Conservation (phyloP, 768 basidiomycete species). For the Tulasnella calospora region DNA sequence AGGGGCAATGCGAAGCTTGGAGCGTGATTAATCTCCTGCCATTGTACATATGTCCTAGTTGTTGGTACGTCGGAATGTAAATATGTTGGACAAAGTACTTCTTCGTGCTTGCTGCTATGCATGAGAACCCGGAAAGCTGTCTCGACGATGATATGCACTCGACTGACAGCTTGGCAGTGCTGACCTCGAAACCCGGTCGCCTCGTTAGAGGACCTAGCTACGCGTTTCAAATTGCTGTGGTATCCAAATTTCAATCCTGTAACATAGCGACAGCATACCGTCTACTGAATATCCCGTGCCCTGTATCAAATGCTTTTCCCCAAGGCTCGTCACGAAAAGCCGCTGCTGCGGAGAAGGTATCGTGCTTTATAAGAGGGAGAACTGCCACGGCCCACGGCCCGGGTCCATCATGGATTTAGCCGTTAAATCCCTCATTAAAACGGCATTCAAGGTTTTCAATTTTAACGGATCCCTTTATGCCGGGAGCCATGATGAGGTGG, state of each 20-base stretch:
- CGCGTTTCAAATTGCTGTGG: background rate
- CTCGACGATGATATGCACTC: background rate
- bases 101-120: slow-evolving; percentile 37
- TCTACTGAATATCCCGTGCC: background rate
- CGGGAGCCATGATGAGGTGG: background rate
- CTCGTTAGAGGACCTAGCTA: background rate
- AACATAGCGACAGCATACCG: background rate
- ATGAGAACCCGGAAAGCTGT: background rate
- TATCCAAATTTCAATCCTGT: background rate
- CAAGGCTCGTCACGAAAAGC: background rate
- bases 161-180: background rate
- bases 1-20: background rate
- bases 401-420: background rate
- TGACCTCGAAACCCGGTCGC: background rate
- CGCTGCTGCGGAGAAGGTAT: background rate
- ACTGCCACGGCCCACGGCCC: background rate
- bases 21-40: background rate
- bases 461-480: background rate
- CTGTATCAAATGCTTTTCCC: background rate
- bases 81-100: background rate
- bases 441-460: background rate
- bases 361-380: background rate
- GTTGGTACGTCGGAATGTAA: no score
- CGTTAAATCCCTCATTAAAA: background rate
- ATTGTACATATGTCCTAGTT: background rate